A percentile compares a stretch with the other conserved stretches of the same genome.
Evolutionary conservation across 1,139 yeast genomes (phyloP).

Genomic region (Lodderomyces orthopsilosis): DNA sequence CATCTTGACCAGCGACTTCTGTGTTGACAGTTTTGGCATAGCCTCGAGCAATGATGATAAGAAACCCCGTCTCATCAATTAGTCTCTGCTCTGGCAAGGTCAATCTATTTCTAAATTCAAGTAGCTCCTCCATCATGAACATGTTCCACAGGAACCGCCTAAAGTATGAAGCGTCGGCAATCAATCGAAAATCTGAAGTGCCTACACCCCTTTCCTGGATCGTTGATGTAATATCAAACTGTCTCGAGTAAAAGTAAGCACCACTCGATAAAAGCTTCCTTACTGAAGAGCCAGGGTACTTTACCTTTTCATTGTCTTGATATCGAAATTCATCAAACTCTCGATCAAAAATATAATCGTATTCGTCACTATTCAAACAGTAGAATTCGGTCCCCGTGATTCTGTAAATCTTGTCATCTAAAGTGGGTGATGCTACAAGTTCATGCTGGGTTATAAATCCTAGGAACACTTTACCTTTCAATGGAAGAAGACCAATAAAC

Average conservation of each 20-base stretch:
- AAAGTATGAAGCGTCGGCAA: conserved; percentile 49
- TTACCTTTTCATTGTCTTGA: conserved; percentile 21
- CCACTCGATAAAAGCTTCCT: conserved; percentile 59
- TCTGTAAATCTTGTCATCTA: conserved; percentile 49
- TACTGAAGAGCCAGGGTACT: conserved; percentile 60
- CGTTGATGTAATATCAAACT: conserved; percentile 62
- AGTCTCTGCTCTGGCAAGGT: conserved; percentile 44
- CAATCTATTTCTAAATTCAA: conserved; percentile 58
- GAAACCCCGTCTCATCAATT: conserved; percentile 58
- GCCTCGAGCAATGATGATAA: conserved; percentile 62
- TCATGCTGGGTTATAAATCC: conserved; percentile 58
- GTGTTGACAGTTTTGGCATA: conserved; percentile 62
- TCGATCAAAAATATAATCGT: conserved; percentile 36
- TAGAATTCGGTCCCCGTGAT: conserved; percentile 60
- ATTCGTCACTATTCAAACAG: conserved; percentile 57
- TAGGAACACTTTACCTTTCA: conserved; percentile 54
- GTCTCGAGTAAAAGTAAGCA: conserved; percentile 61
- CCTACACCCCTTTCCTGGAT: conserved; percentile 53
- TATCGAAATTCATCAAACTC: conserved; percentile 20
- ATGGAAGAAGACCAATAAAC: conserved; percentile 56
- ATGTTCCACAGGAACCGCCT: conserved; percentile 65
- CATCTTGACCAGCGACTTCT: conserved; percentile 30
- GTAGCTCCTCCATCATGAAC: conserved; percentile 54
- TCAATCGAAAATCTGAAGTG: conserved; percentile 27
- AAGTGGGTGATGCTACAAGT: conserved; percentile 58